These are phyloP conservation scores for Penicillium atrosanguineum DNA, from an alignment of 495 filamentous ascomycete genomes.

Conservation along the genomic window DNA sequence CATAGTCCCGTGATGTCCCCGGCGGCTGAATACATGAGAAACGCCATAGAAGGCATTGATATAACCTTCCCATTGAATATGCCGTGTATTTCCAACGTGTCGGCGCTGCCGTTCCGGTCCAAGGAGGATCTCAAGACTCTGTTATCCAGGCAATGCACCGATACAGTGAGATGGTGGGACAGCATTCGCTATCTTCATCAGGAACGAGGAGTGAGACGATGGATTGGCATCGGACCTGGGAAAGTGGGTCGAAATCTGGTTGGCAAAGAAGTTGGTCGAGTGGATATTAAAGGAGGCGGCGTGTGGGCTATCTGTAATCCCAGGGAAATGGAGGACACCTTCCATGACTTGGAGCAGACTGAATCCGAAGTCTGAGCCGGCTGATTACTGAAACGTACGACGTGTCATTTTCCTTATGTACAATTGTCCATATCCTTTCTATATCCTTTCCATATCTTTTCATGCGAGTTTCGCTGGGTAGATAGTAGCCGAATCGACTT, in stretches of 20 bases:
- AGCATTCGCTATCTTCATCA: conserved; percentile 87
- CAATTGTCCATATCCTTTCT: background rate
- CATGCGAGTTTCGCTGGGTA: background rate
- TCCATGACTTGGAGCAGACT: conserved; percentile 71
- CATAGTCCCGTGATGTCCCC: conserved; percentile 92
- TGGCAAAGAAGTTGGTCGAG: conserved; percentile 89
- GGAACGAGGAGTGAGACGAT: conserved; percentile 75
- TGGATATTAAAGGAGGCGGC: conserved; percentile 78
- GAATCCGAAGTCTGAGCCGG: conserved; percentile 44
- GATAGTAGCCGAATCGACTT: background rate
- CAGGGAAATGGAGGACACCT: conserved; percentile 72
- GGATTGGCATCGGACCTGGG: conserved; percentile 92
- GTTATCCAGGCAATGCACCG: conserved; percentile 72
- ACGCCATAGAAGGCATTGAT: conserved; percentile 55
- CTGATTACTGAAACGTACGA: background rate
- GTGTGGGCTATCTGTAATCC: conserved; percentile 91
- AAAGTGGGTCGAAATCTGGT: conserved; percentile 94
- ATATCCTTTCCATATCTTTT: background rate
- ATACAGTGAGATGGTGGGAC: conserved; percentile 93
- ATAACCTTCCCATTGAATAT: conserved; percentile 72
- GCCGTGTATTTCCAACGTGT: conserved; percentile 83
- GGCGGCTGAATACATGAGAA: conserved; percentile 68
- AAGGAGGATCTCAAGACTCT: conserved; percentile 71
- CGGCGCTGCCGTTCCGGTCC: conserved; percentile 70
- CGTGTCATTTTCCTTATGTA: background rate